Conservation (phyloP, 75 land plant genomes). For the Sequoiadendron giganteum region DNA sequence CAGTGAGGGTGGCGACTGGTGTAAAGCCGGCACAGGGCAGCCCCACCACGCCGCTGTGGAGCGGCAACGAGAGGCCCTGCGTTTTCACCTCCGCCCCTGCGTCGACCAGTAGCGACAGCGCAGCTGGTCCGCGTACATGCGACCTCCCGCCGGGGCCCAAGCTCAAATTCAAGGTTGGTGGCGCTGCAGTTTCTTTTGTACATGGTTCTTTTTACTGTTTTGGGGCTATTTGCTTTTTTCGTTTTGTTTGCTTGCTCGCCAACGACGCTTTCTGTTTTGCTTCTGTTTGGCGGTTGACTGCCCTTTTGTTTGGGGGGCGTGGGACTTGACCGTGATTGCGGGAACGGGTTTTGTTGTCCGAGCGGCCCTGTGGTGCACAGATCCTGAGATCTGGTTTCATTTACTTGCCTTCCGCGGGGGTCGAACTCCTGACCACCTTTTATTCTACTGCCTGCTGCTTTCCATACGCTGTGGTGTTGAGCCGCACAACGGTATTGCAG, state of each 20-base stretch:
- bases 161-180: not conserved
- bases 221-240: not conserved
- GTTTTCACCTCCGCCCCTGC: not conserved
- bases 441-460: not conserved
- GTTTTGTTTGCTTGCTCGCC: not conserved
- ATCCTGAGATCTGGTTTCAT: not conserved
- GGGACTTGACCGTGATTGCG: too few relatives aligned
- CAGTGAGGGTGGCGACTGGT: not conserved
- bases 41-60: not conserved
- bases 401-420: not conserved
- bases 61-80: not conserved
- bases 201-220: too few relatives aligned
- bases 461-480: too few relatives aligned
- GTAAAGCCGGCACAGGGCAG: not conserved
- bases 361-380: not conserved
- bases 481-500: not conserved
- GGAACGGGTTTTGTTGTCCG: too few relatives aligned
- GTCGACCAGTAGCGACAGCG: not conserved
- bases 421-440: not conserved
- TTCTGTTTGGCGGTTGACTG: not conserved
- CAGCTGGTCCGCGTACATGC: not conserved
- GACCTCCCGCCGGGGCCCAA: not conserved
- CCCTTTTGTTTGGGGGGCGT: not conserved
- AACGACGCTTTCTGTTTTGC: not conserved
- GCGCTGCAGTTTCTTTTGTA: not conserved